Evolutionary conservation across 2,329 filamentous ascomycete species (phyloP).

Genomic region (Trichoderma sp.): DNA sequence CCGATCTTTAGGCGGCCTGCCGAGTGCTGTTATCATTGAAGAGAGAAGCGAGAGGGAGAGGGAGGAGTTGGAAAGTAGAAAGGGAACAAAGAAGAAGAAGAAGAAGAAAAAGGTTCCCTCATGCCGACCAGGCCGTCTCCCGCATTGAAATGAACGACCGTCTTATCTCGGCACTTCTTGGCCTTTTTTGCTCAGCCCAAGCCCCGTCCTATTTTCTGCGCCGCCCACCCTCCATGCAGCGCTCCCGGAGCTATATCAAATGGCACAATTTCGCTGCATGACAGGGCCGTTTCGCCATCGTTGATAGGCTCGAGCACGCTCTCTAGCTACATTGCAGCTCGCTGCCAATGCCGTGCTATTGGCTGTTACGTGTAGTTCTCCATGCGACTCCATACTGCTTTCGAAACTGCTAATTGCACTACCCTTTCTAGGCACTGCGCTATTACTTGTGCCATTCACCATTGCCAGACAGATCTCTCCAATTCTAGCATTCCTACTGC

Average conservation of each 20-base stretch:
- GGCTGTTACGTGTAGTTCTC: background rate
- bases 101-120: conserved; percentile 10
- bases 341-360: background rate
- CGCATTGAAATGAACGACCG: conserved; percentile 9
- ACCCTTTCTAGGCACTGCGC: background rate
- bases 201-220: conserved; percentile 9
- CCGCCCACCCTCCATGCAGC: conserved; percentile 10
- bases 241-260: conserved; percentile 16
- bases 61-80: background rate
- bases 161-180: conserved; percentile 22
- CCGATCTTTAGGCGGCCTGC: conserved; percentile 21
- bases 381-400: background rate
- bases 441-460: background rate
- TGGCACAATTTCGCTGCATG: conserved; percentile 13
- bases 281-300: background rate
- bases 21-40: background rate
- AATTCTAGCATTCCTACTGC: background rate
- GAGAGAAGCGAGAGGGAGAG: background rate
- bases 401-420: background rate
- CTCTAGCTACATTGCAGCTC: background rate
- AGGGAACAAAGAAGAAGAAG: background rate
- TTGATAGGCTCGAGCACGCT: background rate
- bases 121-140: background rate
- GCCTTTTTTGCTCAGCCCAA: conserved; percentile 15
- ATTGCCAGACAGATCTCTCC: background rate